Percentiles rank a stretch among this genome's conserved stretches.
These are phyloP conservation scores for Backusella tarrabulga DNA, from an alignment of 192 early-diverging fungal genomes.

Conservation along the genomic window DNA sequence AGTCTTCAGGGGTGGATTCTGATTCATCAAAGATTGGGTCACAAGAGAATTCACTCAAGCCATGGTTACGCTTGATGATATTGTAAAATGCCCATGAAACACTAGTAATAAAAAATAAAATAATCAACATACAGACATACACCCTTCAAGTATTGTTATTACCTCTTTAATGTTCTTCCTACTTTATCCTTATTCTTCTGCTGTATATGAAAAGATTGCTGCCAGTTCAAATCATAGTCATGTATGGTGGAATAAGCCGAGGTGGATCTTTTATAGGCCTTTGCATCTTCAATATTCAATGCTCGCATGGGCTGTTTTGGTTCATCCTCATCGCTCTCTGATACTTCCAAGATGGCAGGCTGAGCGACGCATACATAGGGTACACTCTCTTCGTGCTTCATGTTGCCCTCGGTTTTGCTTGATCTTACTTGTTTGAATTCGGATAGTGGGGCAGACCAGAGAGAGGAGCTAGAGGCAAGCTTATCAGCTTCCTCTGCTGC, in stretches of 20 bases:
- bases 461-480: background rate
- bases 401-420: constrained; percentile 4
- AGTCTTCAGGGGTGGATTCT: background rate
- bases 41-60: background rate
- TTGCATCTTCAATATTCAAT: constrained; percentile 2
- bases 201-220: constrained; percentile 1
- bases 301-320: background rate
- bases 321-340: background rate
- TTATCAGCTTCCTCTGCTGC: background rate
- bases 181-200: constrained; percentile 14
- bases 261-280: constrained; percentile 1
- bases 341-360: background rate
- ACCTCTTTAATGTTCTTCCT: constrained; percentile 11
- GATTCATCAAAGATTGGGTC: constrained; percentile 11
- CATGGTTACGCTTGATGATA: constrained; percentile 11
- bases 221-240: constrained; percentile 8
- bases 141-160: background rate
- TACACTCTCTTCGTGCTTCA: background rate
- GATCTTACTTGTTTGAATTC: background rate
- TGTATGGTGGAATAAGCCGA: background rate
- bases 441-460: background rate
- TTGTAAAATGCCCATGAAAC: constrained; percentile 15
- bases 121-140: background rate
- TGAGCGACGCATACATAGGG: constrained; percentile 1
- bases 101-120: background rate